phyloP scores from a whole-genome alignment of 169 alveolate species.

The Theileria equi region DNA sequence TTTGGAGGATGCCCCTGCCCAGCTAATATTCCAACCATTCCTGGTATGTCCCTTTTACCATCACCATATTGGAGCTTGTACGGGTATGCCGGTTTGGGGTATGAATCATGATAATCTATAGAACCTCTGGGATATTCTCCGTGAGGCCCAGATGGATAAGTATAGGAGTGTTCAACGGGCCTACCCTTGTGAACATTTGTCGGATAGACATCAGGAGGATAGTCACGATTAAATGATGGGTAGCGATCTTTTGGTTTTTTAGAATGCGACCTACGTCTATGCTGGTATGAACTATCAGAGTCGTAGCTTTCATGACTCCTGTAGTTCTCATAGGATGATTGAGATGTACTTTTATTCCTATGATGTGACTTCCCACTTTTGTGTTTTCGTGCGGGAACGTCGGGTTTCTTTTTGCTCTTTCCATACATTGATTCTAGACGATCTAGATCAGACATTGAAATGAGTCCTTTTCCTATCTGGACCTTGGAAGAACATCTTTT shows the following conservation, averaged over 20 bases:
- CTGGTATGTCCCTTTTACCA: constrained; percentile 15
- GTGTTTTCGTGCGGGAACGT: too few species aligned
- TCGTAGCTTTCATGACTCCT: background rate
- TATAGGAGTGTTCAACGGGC: background rate
- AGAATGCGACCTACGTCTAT: constrained; percentile 23
- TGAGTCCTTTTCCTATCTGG: constrained; percentile 68
- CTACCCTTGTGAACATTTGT: background rate
- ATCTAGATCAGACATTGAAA: constrained; percentile 65
- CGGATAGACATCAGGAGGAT: background rate
- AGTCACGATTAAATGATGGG: background rate
- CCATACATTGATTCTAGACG: constrained; percentile 68
- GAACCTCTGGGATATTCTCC: background rate
- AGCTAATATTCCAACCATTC: constrained; percentile 18
- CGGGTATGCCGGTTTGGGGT: constrained; percentile 2
- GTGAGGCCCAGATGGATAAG: background rate
- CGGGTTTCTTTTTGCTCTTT: constrained; percentile 11
- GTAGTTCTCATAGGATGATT: background rate
- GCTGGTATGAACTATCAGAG: background rate
- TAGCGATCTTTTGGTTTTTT: constrained; percentile 8
- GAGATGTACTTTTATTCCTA: constrained; percentile 2
- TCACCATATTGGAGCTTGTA: background rate
- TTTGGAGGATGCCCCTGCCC: background rate
- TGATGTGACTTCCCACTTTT: background rate
- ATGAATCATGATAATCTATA: background rate
- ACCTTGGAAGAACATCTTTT: constrained; percentile 62